These are phyloP conservation scores for Mortierella sp. DNA, from an alignment of 371 early-diverging fungal species.

Conservation along the genomic window DNA sequence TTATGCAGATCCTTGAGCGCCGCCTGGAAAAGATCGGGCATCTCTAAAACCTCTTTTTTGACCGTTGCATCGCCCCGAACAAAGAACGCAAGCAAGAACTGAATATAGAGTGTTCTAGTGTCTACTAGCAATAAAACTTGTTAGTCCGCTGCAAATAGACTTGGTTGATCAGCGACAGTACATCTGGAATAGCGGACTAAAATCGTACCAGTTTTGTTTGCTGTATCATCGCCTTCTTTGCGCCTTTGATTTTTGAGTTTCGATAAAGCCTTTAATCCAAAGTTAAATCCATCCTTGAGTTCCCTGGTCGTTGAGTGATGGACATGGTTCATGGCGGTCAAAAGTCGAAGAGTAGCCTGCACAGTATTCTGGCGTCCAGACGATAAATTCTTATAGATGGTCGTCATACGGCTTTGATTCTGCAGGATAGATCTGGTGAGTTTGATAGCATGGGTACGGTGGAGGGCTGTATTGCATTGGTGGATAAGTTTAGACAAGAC, in stretches of 20 bases:
- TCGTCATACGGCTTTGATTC: slow-evolving; percentile 49
- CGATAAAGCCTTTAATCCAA: slow-evolving; percentile 40
- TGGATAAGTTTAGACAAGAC: slow-evolving; percentile 53
- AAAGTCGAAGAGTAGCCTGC: slow-evolving; percentile 60
- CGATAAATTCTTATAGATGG: slow-evolving; percentile 44
- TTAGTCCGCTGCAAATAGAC: background rate
- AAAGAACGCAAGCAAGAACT: slow-evolving; percentile 84
- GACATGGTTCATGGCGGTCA: slow-evolving; percentile 62
- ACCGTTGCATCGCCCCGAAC: slow-evolving; percentile 74
- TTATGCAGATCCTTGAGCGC: slow-evolving; percentile 75
- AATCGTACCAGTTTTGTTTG: slow-evolving; percentile 33
- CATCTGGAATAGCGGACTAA: background rate
- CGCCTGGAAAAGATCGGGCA: slow-evolving; percentile 73
- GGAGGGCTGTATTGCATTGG: slow-evolving; percentile 53
- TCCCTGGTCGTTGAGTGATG: slow-evolving; percentile 52
- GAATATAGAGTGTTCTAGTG: slow-evolving; percentile 73
- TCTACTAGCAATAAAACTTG: slow-evolving; percentile 59
- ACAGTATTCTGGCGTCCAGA: slow-evolving; percentile 50
- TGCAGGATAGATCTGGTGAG: slow-evolving; percentile 48
- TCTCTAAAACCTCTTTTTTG: slow-evolving; percentile 77
- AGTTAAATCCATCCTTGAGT: slow-evolving; percentile 52
- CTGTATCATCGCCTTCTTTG: slow-evolving; percentile 42
- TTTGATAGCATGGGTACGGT: slow-evolving; percentile 44
- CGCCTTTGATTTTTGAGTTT: slow-evolving; percentile 41
- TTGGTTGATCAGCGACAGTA: slow-evolving; percentile 10